Evolutionary conservation across 2,329 filamentous ascomycete genomes (phyloP).

Genomic region (Teratosphaeria destructans): DNA sequence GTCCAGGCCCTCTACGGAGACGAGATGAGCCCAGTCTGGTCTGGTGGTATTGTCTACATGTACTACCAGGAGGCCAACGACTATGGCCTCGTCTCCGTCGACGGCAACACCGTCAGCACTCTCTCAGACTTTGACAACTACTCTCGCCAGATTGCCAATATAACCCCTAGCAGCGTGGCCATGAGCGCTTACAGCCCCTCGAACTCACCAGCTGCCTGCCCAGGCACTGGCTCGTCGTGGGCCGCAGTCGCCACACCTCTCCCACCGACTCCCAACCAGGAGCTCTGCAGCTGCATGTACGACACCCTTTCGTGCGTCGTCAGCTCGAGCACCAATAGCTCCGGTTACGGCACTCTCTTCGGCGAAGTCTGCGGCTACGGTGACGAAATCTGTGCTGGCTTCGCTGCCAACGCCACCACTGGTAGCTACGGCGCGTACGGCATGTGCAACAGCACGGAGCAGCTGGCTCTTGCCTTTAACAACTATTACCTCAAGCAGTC

Average conservation of each 20-base stretch:
- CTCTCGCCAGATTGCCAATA: conserved; percentile 57
- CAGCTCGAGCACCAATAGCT: conserved; percentile 43
- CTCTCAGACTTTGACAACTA: conserved; percentile 64
- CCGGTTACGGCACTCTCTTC: conserved; percentile 61
- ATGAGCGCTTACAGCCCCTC: conserved; percentile 60
- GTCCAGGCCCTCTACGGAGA: conserved; percentile 68
- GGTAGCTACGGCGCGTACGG: conserved; percentile 67
- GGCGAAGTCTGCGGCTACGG: conserved; percentile 56
- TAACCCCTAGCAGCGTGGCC: conserved; percentile 55
- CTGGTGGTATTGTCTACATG: conserved; percentile 97
- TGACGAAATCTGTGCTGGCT: conserved; percentile 53
- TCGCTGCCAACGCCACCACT: conserved; percentile 54
- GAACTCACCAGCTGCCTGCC: conserved; percentile 64
- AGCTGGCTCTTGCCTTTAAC: conserved; percentile 66
- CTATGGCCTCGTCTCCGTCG: conserved; percentile 66
- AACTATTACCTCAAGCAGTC: conserved; percentile 54
- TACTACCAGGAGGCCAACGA: conserved; percentile 88
- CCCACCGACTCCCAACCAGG: conserved; percentile 68
- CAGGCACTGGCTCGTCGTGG: conserved; percentile 53
- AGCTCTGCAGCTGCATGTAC: conserved; percentile 81
- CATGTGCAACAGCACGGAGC: conserved; percentile 61
- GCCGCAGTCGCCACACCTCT: conserved; percentile 54
- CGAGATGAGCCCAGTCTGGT: conserved; percentile 80
- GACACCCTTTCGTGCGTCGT: conserved; percentile 62
- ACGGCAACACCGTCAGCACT: conserved; percentile 50